phyloP scores from a whole-genome alignment of 495 filamentous ascomycete species.

The Cairneyella variabilis region DNA sequence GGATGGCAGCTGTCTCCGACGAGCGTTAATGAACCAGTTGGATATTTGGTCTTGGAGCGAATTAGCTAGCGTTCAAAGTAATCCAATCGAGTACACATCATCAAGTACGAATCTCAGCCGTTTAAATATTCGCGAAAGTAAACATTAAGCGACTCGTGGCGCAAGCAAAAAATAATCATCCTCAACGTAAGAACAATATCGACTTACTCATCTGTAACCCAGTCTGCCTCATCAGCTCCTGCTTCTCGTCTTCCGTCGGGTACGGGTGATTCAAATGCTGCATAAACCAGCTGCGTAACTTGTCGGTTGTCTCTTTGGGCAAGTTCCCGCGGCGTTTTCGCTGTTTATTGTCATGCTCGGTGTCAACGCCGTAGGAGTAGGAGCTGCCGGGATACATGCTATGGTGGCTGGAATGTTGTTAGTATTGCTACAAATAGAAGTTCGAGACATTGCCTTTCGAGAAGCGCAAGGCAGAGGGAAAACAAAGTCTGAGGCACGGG shows the following conservation, averaged over 20 bases:
- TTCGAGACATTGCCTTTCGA: too few species aligned
- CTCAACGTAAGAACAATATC: too few species aligned
- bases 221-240: conserved; percentile 70
- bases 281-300: conserved; percentile 75
- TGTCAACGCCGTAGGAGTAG: conserved; percentile 24
- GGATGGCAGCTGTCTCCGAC: conserved; percentile 70
- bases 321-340: conserved; percentile 71
- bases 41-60: conserved; percentile 73
- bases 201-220: conserved; percentile 76
- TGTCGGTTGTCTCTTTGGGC: conserved; percentile 80
- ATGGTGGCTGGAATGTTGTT: too few species aligned
- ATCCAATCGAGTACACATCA: too few species aligned
- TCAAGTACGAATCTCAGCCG: too few species aligned
- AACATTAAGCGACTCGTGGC: too few species aligned
- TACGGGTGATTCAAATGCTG: conserved; percentile 79
- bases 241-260: conserved; percentile 88
- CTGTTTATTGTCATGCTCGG: conserved; percentile 46
- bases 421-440: too few species aligned
- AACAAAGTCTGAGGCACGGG: too few species aligned
- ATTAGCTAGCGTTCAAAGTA: too few species aligned
- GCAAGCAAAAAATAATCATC: too few species aligned
- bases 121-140: too few species aligned
- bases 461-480: too few species aligned
- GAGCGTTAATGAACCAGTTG: conserved; percentile 95
- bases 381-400: conserved; percentile 28